phyloP scores from a whole-genome alignment of 257 asterid genomes.

The Solanum habrochaites region DNA sequence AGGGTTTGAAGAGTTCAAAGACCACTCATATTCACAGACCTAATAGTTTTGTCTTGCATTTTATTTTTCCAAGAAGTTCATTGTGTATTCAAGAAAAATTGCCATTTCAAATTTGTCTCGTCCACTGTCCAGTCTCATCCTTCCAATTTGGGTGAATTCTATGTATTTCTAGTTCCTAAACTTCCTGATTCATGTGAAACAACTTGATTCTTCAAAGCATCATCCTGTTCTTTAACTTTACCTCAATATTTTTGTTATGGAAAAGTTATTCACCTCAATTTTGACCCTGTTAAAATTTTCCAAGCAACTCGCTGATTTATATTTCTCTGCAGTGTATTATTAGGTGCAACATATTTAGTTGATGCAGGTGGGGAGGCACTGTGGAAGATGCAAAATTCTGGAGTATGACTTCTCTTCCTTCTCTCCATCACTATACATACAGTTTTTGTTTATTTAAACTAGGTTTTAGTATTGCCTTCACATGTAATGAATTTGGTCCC shows the following conservation, averaged over 20 bases:
- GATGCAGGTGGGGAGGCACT: conserved; percentile 57
- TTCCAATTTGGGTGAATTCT: background rate
- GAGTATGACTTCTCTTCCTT: conserved; percentile 35
- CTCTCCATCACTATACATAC: background rate
- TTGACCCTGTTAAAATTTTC: background rate
- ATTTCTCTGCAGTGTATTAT: conserved; percentile 36
- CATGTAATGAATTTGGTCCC: background rate
- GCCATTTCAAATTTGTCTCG: background rate
- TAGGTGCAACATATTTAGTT: conserved; percentile 44
- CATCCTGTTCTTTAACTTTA: background rate
- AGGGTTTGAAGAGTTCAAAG: background rate
- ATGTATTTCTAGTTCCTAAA: background rate
- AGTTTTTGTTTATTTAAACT: background rate
- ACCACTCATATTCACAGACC: background rate
- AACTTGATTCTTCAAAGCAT: background rate
- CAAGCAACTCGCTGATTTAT: background rate
- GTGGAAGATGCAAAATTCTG: conserved; percentile 64
- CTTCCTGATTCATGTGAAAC: background rate
- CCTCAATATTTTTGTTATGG: background rate
- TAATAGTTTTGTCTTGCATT: background rate
- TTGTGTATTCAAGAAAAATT: background rate
- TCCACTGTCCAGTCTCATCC: background rate
- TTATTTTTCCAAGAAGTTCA: background rate
- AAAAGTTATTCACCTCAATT: background rate
- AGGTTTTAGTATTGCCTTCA: background rate